These are phyloP conservation scores for Chlorella ohadii DNA, from an alignment of 139 green algal genomes.

Conservation along the genomic window DNA sequence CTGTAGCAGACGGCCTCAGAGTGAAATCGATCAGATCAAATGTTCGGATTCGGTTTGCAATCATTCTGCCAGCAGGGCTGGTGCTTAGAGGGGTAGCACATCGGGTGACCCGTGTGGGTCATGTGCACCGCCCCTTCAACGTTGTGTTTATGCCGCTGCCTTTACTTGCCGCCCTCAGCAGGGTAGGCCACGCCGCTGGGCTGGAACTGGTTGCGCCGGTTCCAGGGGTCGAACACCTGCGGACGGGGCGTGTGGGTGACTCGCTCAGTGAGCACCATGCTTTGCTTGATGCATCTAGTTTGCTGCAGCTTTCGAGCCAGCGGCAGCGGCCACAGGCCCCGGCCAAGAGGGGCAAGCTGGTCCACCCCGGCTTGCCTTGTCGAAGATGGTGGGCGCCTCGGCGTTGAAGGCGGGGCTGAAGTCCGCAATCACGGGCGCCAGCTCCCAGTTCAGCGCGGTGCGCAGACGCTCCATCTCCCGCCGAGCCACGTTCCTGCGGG, in stretches of 20 bases:
- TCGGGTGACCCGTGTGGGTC: no score
- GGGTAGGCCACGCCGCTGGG: conserved; percentile 18
- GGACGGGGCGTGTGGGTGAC: neutral
- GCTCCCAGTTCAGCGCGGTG: conserved; percentile 50
- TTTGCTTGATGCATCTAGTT: no score
- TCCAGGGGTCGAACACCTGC: conserved; percentile 33
- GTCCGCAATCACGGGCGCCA: conserved; percentile 55
- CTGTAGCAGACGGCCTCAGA: no score
- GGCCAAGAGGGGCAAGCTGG: no score
- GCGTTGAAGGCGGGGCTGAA: conserved; percentile 63
- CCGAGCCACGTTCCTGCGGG: conserved; percentile 45
- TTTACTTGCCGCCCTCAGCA: conserved; percentile 1
- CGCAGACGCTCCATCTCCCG: conserved; percentile 50
- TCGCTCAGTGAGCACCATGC: neutral
- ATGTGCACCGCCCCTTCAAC: no score
- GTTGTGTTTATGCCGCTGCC: neutral
- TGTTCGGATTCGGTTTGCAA: no score
- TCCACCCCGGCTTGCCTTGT: neutral
- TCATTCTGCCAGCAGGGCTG: no score
- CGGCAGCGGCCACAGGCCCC: no score
- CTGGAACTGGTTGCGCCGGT: conserved; percentile 20
- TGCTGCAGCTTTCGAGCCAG: no score
- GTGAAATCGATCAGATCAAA: no score
- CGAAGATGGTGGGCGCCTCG: conserved; percentile 21
- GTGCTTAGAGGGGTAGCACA: no score